phyloP scores from a whole-genome alignment of 2,329 filamentous ascomycete species.

The Teratosphaeria nubilosa region DNA sequence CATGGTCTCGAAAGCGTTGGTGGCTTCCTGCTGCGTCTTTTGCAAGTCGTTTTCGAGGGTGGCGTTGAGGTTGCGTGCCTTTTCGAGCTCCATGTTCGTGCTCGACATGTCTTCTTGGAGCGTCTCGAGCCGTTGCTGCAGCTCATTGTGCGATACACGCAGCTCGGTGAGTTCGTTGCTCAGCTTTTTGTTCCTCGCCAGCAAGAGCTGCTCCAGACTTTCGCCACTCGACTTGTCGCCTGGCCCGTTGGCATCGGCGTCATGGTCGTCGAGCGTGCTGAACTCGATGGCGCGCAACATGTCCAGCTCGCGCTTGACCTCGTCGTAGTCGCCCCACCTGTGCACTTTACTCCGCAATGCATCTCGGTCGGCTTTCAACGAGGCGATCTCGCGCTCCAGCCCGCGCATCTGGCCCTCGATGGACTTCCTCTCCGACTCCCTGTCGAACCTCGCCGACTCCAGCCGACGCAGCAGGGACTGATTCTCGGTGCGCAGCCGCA shows the following conservation, averaged over 20 bases:
- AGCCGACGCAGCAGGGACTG: slow-evolving; percentile 82
- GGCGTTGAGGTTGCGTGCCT: slow-evolving; percentile 70
- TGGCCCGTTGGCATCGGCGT: slow-evolving; percentile 40
- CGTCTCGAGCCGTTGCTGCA: slow-evolving; percentile 67
- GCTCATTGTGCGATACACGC: slow-evolving; percentile 85
- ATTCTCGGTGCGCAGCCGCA: slow-evolving; percentile 86
- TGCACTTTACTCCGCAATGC: slow-evolving; percentile 68
- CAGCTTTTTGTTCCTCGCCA: slow-evolving; percentile 93
- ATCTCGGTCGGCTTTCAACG: slow-evolving; percentile 72
- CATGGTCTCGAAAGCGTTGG: slow-evolving; percentile 77
- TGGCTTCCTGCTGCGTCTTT: slow-evolving; percentile 73
- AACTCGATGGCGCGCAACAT: slow-evolving; percentile 95
- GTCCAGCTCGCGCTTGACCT: slow-evolving; percentile 90
- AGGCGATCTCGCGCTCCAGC: slow-evolving; percentile 67
- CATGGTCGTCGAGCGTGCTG: slow-evolving; percentile 62
- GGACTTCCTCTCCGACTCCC: slow-evolving; percentile 67
- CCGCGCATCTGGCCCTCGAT: slow-evolving; percentile 65
- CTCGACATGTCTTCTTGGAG: slow-evolving; percentile 75
- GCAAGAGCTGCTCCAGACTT: slow-evolving; percentile 77
- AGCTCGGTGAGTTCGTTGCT: slow-evolving; percentile 87
- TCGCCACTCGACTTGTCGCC: slow-evolving; percentile 54
- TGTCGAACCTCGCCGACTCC: slow-evolving; percentile 73
- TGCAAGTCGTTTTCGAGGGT: slow-evolving; percentile 89
- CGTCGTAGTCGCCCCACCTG: slow-evolving; percentile 89
- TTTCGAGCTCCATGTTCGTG: slow-evolving; percentile 78